Base-by-base conservation (phyloP, 2,329 filamentous ascomycete species). In the Fusarium sororula region DNA sequence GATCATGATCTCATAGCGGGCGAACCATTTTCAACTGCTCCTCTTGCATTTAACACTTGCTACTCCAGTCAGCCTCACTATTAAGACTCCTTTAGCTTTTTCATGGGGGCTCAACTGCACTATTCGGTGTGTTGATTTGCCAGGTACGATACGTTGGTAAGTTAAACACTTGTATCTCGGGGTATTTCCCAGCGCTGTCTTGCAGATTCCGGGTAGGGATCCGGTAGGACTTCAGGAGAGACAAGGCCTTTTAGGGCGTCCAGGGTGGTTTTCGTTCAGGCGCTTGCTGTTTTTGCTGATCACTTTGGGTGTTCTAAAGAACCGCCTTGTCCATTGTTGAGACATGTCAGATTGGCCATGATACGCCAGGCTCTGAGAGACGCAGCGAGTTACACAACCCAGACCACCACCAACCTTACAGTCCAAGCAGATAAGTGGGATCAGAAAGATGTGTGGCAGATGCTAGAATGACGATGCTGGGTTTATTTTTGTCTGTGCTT, bases 21-120 rank as follows among this genome's bases (percentile, higher is more conserved):
- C 71, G 67, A 74, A 63, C 58, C 63, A 61, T 55, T 57, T 54
- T 61, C 24, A 51, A 42, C 35, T 55, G 26, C 30, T 63, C 30
- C 47, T 55, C 28, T 47, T 68, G 62, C 55, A 62, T 39, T 50
- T 57, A 22, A 32, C 22, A 44, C 39, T 57, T 68, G 54, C 63
- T 51, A 44, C 38, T 51, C 47, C 67, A 50, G 71, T 59, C 71
- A 74, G 71, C 71, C 71, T 74, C 55, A 74, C 58, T 55, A 30
- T 48, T 30, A 39, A 51, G 38, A 68, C 71, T n/a, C 30, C 42
- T 50, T 42, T 42, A 64, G 39, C 57, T 67, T 67, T 35, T 22
- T 39, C 26, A n/a, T 41, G 15, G n/a, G 37, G 50, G 54, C 22
- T 61, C 37, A 47, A 48, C 45, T 66, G 30, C 35, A 48, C 42